Conservation (phyloP, 768 basidiomycete genomes). For the Coprinopsis strossmayeri region DNA sequence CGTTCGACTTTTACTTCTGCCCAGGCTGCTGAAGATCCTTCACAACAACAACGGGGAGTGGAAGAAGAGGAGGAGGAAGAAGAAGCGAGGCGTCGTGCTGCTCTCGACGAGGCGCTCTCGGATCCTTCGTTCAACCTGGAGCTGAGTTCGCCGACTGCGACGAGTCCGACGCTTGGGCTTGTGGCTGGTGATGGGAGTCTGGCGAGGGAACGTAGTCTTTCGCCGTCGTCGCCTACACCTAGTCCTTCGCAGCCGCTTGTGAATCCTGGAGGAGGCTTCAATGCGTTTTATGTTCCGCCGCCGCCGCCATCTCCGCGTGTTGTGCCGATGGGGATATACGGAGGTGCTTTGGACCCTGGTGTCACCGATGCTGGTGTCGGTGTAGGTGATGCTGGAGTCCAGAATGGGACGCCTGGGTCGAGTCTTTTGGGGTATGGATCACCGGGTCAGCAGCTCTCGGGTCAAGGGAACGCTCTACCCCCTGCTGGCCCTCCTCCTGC, state of each 20-base stretch:
- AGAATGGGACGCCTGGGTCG: not conserved
- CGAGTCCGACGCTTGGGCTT: too few species aligned
- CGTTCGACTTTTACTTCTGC: too few species aligned
- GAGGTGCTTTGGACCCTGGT: conserved; percentile 2
- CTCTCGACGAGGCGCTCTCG: conserved; percentile 22
- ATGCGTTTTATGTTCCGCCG: conserved; percentile 12
- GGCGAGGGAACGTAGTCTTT: not conserved
- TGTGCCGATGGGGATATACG: not conserved
- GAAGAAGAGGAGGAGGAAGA: not conserved
- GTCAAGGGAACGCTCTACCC: not conserved
- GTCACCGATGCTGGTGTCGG: too few species aligned
- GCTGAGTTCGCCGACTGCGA: conserved; percentile 21
- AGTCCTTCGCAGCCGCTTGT: not conserved
- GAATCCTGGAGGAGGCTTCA: conserved; percentile 8
- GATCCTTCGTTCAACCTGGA: conserved; percentile 33
- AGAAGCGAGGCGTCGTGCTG: conserved; percentile 1
- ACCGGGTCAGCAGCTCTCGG: not conserved
- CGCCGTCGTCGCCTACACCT: conserved; percentile 4
- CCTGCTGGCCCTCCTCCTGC: conserved; percentile 10
- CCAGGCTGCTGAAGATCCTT: too few species aligned
- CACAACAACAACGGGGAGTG: too few species aligned
- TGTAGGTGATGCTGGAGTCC: too few species aligned
- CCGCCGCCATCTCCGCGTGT: not conserved
- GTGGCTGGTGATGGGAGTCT: too few species aligned
- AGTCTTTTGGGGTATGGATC: too few species aligned